phyloP scores from a whole-genome alignment of 257 asterid species.

The Solanum sejunctum region DNA sequence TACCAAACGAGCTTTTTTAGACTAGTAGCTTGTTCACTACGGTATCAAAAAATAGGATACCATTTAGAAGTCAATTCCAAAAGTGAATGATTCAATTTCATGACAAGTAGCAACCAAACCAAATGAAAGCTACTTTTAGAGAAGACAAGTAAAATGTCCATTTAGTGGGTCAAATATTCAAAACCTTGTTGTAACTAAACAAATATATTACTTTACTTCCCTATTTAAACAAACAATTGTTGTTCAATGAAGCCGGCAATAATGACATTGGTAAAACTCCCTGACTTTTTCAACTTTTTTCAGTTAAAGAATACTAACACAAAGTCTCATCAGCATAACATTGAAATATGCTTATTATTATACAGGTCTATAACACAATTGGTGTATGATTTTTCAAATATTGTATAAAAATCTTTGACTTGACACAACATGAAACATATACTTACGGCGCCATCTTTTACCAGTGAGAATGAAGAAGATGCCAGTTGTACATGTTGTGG shows the following conservation, averaged over 20 bases:
- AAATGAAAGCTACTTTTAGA: not conserved
- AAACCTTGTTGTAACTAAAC: not conserved
- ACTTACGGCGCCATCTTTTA: not conserved
- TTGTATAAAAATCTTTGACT: not conserved
- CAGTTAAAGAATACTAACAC: not conserved
- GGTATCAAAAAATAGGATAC: not conserved
- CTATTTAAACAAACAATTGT: not conserved
- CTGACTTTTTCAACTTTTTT: not conserved
- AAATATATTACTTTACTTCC: not conserved
- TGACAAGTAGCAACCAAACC: not conserved
- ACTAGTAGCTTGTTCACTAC: not conserved
- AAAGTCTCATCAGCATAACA: not conserved
- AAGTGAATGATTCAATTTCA: not conserved
- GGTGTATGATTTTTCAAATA: not conserved
- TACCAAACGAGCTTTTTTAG: not conserved
- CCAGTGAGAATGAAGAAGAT: not conserved
- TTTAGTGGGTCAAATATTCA: not conserved
- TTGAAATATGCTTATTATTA: not conserved
- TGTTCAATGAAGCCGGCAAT: not conserved
- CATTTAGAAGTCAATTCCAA: not conserved
- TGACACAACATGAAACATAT: not conserved
- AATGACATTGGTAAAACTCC: not conserved
- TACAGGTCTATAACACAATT: not conserved
- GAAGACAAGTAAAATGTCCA: not conserved
- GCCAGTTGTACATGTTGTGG: not conserved